Evolutionary conservation across 768 basidiomycete species (phyloP).

Genomic region (Xerocomellus dryophilus): DNA sequence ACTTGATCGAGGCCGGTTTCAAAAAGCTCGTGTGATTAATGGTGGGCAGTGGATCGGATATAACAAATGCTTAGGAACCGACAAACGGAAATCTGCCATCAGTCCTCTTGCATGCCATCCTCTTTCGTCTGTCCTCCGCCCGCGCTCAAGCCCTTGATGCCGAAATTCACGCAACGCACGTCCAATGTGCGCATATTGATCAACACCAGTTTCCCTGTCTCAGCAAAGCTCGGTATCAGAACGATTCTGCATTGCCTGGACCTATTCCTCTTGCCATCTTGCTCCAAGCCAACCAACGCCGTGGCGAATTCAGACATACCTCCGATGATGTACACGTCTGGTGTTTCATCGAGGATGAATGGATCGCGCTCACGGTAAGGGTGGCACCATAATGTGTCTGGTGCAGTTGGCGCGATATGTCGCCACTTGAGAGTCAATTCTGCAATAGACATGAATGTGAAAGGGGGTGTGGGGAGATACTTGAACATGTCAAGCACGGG

Average conservation of each 20-base stretch:
- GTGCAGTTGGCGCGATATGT: constrained; percentile 97
- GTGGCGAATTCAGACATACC: constrained; percentile 85
- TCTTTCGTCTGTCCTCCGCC: constrained; percentile 16
- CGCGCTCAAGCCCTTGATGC: constrained; percentile 37
- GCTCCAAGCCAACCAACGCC: constrained; percentile 49
- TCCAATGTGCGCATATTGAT: constrained; percentile 77
- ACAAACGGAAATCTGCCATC: constrained; percentile 3
- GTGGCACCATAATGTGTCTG: constrained; percentile 98
- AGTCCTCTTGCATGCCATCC: constrained; percentile 27
- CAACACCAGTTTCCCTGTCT: constrained; percentile 74
- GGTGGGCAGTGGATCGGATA: neutral
- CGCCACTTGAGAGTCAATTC: constrained; percentile 85
- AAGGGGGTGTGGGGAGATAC: constrained; percentile 72
- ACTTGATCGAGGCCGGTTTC: neutral
- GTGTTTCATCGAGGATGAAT: constrained; percentile 82
- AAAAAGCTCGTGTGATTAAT: neutral
- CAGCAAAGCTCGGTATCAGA: constrained; percentile 75
- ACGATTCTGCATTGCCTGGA: constrained; percentile 62
- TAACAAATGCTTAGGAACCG: neutral
- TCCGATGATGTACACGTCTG: constrained; percentile 90
- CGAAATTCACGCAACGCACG: constrained; percentile 60
- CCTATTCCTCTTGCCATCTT: constrained; percentile 25
- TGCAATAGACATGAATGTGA: constrained; percentile 71
- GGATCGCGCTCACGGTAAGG: constrained; percentile 87
- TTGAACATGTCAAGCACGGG: constrained; percentile 94